phyloP scores from a whole-genome alignment of 495 filamentous ascomycete genomes.

The Aspergillus homomorphus region DNA sequence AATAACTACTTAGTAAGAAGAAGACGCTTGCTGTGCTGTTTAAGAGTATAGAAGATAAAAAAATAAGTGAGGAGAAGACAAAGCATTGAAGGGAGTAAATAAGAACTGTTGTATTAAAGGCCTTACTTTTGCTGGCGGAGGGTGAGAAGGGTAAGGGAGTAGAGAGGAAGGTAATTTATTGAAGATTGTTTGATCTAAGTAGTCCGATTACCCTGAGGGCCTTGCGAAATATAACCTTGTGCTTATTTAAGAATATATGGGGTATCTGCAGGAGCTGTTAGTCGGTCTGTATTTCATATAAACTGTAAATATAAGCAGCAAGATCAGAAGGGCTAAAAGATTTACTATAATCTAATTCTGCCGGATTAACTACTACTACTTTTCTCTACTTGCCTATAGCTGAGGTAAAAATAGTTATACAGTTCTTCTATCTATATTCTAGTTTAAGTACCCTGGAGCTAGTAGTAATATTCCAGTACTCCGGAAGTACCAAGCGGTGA shows the following conservation, averaged over 20 bases:
- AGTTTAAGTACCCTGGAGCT: slow-evolving; percentile 48
- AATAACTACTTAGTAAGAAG: slow-evolving; percentile 41
- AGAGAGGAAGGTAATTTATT: slow-evolving; percentile 22
- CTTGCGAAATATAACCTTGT: slow-evolving; percentile 31
- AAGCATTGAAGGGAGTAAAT: slow-evolving; percentile 53
- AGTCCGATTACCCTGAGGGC: slow-evolving; percentile 36
- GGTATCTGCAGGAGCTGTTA: slow-evolving; percentile 21
- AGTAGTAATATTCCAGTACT: slow-evolving; percentile 33
- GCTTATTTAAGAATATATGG: slow-evolving; percentile 37
- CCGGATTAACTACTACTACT: slow-evolving; percentile 50
- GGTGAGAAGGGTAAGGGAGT: slow-evolving; percentile 9
- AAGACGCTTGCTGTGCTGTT: slow-evolving; percentile 28
- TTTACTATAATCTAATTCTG: slow-evolving; percentile 37
- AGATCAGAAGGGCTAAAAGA: slow-evolving; percentile 8
- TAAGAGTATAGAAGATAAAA: slow-evolving; percentile 31
- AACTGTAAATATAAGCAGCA: slow-evolving; percentile 1
- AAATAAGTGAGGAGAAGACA: slow-evolving; percentile 25
- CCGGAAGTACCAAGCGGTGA: slow-evolving; percentile 42
- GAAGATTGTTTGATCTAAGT: slow-evolving; percentile 36
- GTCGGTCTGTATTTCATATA: slow-evolving; percentile 7
- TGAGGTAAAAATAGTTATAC: slow-evolving; percentile 44
- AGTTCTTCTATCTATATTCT: slow-evolving; percentile 55
- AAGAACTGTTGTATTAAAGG: slow-evolving; percentile 46
- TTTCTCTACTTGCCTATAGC: slow-evolving; percentile 40
- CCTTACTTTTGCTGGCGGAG: slow-evolving; percentile 12